A percentile compares a stretch with the other conserved stretches of the same genome.
phyloP scores from a whole-genome alignment of 768 basidiomycete species.

The Boletellus ananas region DNA sequence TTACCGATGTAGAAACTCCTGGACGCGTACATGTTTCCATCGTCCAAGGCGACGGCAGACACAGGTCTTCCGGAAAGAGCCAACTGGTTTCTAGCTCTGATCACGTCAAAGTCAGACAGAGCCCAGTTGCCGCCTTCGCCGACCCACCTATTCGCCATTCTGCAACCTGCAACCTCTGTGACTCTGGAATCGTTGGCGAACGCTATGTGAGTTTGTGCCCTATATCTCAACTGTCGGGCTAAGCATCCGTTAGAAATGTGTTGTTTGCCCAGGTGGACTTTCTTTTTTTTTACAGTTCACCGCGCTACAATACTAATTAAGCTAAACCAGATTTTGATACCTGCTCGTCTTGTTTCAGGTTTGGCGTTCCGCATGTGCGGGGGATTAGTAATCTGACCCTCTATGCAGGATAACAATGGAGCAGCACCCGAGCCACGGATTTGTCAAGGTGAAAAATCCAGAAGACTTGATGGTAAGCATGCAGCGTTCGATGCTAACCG shows the following conservation, averaged over 20 bases:
- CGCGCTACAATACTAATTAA: background rate
- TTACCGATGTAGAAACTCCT: slow-evolving; percentile 64
- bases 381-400: background rate
- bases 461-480: slow-evolving; percentile 57
- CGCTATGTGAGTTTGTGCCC: slow-evolving; percentile 57
- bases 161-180: slow-evolving; percentile 76
- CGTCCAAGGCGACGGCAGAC: slow-evolving; percentile 34
- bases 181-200: slow-evolving; percentile 61
- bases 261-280: slow-evolving; percentile 52
- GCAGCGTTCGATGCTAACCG: background rate
- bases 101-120: background rate
- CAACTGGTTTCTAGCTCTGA: slow-evolving; percentile 1
- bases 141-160: slow-evolving; percentile 43
- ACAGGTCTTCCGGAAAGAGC: slow-evolving; percentile 27
- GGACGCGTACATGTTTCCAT: slow-evolving; percentile 65
- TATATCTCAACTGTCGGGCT: background rate
- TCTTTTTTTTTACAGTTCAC: background rate
- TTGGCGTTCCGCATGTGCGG: slow-evolving; percentile 9
- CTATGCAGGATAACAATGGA: slow-evolving; percentile 53
- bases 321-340: slow-evolving; percentile 62
- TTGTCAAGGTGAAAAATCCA: slow-evolving; percentile 55
- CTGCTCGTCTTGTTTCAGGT: slow-evolving; percentile 68
- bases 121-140: background rate
- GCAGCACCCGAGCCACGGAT: slow-evolving; percentile 75
- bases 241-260: slow-evolving; percentile 58